phyloP scores from a whole-genome alignment of 2,329 filamentous ascomycete species.

The Botrytis byssoidea region DNA sequence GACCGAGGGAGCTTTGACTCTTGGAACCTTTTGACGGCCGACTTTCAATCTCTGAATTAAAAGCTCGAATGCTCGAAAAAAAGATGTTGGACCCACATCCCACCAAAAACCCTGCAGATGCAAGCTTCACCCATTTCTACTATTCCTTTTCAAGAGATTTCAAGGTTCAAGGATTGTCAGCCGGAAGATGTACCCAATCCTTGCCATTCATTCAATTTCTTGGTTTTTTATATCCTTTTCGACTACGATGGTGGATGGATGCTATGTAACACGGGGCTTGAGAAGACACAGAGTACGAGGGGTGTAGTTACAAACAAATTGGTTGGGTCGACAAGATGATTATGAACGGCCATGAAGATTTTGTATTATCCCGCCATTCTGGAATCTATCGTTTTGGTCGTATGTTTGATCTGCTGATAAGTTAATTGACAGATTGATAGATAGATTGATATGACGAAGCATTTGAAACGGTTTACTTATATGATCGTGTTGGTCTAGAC shows the following conservation, averaged over 20 bases:
- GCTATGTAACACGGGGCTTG: background rate
- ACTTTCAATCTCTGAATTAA: background rate
- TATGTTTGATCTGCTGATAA: background rate
- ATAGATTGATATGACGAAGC: background rate
- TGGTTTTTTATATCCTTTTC: background rate
- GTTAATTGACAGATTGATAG: background rate
- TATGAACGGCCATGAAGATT: conserved; percentile 1
- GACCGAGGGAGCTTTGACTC: conserved; percentile 11
- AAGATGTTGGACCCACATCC: background rate
- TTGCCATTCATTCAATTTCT: background rate
- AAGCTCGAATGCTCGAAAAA: background rate
- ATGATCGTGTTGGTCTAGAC: background rate
- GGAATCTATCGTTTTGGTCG: background rate
- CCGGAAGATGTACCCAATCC: background rate
- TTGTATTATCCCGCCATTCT: background rate
- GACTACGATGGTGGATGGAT: background rate
- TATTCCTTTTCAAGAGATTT: background rate
- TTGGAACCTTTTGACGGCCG: background rate
- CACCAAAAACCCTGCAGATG: conserved; percentile 9
- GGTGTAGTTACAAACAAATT: background rate
- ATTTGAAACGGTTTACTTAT: background rate
- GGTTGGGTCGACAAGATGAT: background rate
- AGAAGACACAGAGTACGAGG: background rate
- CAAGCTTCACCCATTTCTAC: background rate
- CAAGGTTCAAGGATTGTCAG: background rate